Conservation (phyloP, 2,329 filamentous ascomycete species). For the Microsporum canis region DNA sequence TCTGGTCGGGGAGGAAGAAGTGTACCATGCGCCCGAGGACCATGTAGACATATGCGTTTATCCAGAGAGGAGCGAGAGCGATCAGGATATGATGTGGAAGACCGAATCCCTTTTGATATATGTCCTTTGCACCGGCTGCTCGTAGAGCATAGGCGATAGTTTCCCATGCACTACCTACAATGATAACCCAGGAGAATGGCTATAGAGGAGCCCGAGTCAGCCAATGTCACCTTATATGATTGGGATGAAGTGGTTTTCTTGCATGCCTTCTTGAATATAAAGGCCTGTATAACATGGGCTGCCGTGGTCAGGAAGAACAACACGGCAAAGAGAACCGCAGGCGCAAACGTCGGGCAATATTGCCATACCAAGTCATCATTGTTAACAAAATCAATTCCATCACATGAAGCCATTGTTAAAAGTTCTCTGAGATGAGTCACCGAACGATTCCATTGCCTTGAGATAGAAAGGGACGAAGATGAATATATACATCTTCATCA, state of each 20-base stretch:
- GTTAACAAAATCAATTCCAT: slow-evolving; percentile 8
- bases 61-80: slow-evolving; percentile 15
- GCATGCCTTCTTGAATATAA: slow-evolving; percentile 12
- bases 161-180: slow-evolving; percentile 13
- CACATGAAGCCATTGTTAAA: slow-evolving; percentile 3
- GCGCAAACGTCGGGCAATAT: slow-evolving; percentile 14
- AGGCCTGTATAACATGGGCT: slow-evolving; percentile 11
- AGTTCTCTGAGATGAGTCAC: neutral
- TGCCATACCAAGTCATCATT: slow-evolving; percentile 11
- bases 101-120: slow-evolving; percentile 9
- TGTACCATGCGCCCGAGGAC: slow-evolving; percentile 38
- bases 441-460: neutral
- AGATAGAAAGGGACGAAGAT: neutral
- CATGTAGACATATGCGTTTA: slow-evolving; percentile 42
- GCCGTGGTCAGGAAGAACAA: slow-evolving; percentile 9
- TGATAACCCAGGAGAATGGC: slow-evolving; percentile 16
- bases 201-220: neutral
- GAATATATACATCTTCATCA: neutral
- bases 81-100: slow-evolving; percentile 14
- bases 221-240: neutral
- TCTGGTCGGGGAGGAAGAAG: slow-evolving; percentile 31
- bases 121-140: slow-evolving; percentile 7
- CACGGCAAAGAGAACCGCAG: slow-evolving; percentile 11
- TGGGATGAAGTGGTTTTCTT: neutral
- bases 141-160: slow-evolving; percentile 12